Evolutionary conservation across 1,139 yeast genomes (phyloP).

Genomic region (Zhuliangozyma blackwelliae): DNA sequence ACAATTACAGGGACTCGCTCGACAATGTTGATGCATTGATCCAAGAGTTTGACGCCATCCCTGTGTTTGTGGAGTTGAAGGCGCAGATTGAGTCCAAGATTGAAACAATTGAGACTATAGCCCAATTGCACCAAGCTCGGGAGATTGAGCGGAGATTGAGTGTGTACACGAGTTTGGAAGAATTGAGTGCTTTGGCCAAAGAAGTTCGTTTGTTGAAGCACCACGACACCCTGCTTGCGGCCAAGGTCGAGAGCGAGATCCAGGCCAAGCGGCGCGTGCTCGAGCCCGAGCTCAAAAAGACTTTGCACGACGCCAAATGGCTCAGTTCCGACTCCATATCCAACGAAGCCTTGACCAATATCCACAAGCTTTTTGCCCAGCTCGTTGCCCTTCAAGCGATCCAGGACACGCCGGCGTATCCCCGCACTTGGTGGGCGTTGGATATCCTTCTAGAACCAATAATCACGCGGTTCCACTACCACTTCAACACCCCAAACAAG

Average conservation of each 20-base stretch:
- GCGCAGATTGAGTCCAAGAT: conserved; percentile 3
- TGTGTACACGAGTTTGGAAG: conserved; percentile 2
- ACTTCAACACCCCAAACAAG: conserved; percentile 53
- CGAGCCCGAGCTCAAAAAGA: conserved; percentile 3
- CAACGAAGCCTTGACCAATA: conserved; percentile 8
- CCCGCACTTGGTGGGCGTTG: conserved; percentile 56
- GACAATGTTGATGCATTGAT: conserved; percentile 15
- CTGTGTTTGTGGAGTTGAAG: conserved; percentile 12
- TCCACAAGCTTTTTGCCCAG: conserved; percentile 11
- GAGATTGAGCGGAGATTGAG: conserved; percentile 3
- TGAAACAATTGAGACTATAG: conserved; percentile 1
- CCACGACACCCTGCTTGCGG: conserved; percentile 1
- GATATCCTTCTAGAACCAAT: conserved; percentile 54
- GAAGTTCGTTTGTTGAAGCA: not conserved
- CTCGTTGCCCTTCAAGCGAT: conserved; percentile 40
- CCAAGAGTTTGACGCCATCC: conserved; percentile 12
- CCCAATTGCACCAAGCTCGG: conserved; percentile 1
- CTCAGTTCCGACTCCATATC: conserved; percentile 8
- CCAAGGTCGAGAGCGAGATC: conserved; percentile 1
- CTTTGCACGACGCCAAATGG: conserved; percentile 15
- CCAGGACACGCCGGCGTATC: conserved; percentile 28
- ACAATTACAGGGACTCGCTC: conserved; percentile 8
- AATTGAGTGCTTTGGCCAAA: not conserved
- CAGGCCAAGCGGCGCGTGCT: conserved; percentile 1
- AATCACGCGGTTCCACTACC: conserved; percentile 62